Percentiles rank a stretch among this genome's conserved stretches.
Evolutionary conservation across 2,329 filamentous ascomycete species (phyloP).

Genomic region (Aureobasidium subglaciale): DNA sequence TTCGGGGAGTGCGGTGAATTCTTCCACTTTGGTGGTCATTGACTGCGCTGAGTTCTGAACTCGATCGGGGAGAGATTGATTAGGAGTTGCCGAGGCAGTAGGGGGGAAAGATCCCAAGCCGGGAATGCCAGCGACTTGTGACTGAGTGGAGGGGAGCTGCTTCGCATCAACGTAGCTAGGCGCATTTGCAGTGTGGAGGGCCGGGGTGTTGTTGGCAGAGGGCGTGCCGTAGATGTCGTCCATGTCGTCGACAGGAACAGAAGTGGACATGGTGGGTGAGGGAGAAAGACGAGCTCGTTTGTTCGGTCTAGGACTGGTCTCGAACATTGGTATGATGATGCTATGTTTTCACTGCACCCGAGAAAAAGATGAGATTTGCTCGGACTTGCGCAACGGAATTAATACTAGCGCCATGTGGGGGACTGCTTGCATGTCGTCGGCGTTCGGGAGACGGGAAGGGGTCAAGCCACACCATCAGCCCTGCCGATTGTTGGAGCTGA

Average conservation of each 20-base stretch:
- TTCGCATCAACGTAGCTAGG: not conserved
- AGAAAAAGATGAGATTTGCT: not conserved
- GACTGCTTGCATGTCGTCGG: not conserved
- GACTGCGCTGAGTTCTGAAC: not conserved
- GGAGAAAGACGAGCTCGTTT: constrained; percentile 10
- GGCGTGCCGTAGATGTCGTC: constrained; percentile 27
- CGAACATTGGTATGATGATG: constrained; percentile 4
- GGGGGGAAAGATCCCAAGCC: constrained; percentile 6
- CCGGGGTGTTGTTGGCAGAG: constrained; percentile 4
- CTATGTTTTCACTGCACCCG: not conserved
- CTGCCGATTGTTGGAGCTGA: not conserved
- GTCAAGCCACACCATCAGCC: not conserved
- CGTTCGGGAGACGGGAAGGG: not conserved
- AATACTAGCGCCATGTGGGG: constrained; percentile 2
- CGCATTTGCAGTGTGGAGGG: not conserved
- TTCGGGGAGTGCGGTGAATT: not conserved
- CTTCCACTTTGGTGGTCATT: not conserved
- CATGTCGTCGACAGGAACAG: constrained; percentile 22
- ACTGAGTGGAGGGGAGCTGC: not conserved
- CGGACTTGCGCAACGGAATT: not conserved
- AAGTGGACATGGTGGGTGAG: constrained; percentile 9
- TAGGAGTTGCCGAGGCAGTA: not conserved
- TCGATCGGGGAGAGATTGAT: not conserved
- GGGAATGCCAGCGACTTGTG: constrained; percentile 8
- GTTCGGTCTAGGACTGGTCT: constrained; percentile 10